Evolutionary conservation across 352 stramenopile genomes (phyloP).

Genomic region (Globisporangium cederbergense): DNA sequence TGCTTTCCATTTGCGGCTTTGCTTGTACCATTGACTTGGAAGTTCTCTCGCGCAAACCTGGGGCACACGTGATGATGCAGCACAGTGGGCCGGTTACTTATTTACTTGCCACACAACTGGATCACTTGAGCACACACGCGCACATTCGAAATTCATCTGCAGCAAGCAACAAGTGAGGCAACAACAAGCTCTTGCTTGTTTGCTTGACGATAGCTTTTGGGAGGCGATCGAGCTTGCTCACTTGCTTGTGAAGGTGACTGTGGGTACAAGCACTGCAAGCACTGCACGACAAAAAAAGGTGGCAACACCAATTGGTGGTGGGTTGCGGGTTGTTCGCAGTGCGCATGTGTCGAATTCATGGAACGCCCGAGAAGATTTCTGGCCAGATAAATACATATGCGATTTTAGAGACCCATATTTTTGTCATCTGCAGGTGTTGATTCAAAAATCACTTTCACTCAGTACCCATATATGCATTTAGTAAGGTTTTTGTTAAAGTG

Average conservation of each 20-base stretch:
- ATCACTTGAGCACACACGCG: neutral
- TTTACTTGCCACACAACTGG: neutral
- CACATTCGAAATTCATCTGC: too few species aligned
- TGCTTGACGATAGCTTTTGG: too few species aligned
- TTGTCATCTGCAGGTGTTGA: neutral
- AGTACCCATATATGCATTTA: neutral
- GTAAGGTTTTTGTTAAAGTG: neutral
- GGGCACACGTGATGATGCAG: too few species aligned
- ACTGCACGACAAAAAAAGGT: too few species aligned
- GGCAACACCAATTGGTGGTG: too few species aligned
- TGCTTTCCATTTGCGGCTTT: neutral
- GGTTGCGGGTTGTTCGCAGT: neutral
- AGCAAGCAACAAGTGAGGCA: neutral
- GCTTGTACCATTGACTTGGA: neutral
- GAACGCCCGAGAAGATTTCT: neutral
- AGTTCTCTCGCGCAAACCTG: conserved; percentile 3
- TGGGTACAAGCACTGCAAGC: too few species aligned
- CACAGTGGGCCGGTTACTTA: too few species aligned
- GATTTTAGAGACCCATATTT: neutral
- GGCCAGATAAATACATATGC: neutral
- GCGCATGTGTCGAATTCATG: neutral
- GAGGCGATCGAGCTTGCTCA: too few species aligned
- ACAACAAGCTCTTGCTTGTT: neutral
- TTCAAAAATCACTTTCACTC: too few species aligned
- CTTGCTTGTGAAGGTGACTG: too few species aligned